A percentile compares a stretch with the other conserved stretches of the same genome.
These are phyloP conservation scores for Prunus dulcis DNA, from an alignment of 306 rosid genomes.

Conservation along the genomic window DNA sequence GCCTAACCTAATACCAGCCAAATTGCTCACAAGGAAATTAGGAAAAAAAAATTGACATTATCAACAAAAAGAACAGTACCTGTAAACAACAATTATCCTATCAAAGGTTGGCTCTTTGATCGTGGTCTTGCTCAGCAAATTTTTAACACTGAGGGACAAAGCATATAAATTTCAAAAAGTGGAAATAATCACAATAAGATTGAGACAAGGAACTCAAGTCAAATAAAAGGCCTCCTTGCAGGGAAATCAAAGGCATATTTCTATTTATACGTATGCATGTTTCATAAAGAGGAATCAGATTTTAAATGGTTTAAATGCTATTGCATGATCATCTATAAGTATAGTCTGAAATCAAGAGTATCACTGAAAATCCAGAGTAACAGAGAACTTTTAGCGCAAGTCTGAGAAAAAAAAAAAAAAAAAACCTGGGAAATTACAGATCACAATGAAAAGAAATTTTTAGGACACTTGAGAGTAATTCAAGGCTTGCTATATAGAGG, in stretches of 20 bases:
- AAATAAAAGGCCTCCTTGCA: background rate
- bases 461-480: background rate
- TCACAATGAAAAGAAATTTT: background rate
- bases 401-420: background rate
- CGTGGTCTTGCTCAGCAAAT: slow-evolving; percentile 64
- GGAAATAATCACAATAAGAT: background rate
- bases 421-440: background rate
- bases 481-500: background rate
- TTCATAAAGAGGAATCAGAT: background rate
- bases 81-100: slow-evolving; percentile 90
- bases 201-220: slow-evolving; percentile 2
- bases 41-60: background rate
- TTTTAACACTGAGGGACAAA: slow-evolving; percentile 48
- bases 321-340: background rate
- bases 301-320: background rate
- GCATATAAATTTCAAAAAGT: slow-evolving; percentile 24
- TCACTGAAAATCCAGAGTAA: background rate
- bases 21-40: background rate
- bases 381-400: background rate
- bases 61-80: slow-evolving; percentile 34
- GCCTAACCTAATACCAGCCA: background rate
- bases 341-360: background rate
- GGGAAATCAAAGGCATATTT: background rate
- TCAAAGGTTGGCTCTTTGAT: slow-evolving; percentile 99
- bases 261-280: background rate